Conservation (phyloP, 108 stramenopile species). For the Aureococcus anophagefferens region DNA sequence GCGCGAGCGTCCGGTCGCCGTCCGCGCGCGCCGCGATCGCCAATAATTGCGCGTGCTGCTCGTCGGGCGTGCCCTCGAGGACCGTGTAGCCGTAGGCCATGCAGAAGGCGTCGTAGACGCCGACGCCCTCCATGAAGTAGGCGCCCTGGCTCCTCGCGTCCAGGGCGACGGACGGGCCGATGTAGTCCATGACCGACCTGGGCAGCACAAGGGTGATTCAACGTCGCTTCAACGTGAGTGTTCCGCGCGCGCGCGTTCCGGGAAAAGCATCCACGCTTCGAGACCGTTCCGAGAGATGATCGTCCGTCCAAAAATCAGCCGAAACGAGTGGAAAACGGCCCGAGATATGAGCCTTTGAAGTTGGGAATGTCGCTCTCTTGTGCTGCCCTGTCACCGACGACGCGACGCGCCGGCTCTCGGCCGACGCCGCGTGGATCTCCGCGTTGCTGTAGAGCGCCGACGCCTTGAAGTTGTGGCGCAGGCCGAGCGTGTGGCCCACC, state of each 20-base stretch:
- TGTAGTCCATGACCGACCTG: conserved; percentile 33
- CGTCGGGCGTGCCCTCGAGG: neutral
- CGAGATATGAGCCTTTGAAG: too few relatives aligned
- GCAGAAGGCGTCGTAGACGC: neutral
- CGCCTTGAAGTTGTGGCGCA: conserved; percentile 27
- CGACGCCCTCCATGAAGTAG: neutral
- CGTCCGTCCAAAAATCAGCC: too few relatives aligned
- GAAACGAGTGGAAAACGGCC: too few relatives aligned
- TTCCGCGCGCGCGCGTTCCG: too few relatives aligned
- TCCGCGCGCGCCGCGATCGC: neutral
- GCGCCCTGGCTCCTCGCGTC: neutral
- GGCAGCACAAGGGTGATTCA: too few relatives aligned
- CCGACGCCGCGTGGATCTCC: conserved; percentile 14
- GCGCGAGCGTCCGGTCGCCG: neutral
- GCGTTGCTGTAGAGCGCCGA: conserved; percentile 9
- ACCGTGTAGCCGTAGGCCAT: neutral
- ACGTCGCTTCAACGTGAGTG: too few relatives aligned
- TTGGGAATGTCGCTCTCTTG: too few relatives aligned
- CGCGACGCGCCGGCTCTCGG: conserved; percentile 8
- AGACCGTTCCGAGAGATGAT: too few relatives aligned
- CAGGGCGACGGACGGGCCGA: neutral
- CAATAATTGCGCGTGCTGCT: neutral
- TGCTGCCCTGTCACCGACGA: conserved; percentile 11
- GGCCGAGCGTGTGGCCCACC: conserved; percentile 31
- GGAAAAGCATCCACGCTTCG: too few relatives aligned